A percentile compares a stretch with the other conserved stretches of the same genome.
These are phyloP conservation scores for Phaeodactylum tricornutum DNA, from an alignment of 108 stramenopile genomes.

Conservation along the genomic window DNA sequence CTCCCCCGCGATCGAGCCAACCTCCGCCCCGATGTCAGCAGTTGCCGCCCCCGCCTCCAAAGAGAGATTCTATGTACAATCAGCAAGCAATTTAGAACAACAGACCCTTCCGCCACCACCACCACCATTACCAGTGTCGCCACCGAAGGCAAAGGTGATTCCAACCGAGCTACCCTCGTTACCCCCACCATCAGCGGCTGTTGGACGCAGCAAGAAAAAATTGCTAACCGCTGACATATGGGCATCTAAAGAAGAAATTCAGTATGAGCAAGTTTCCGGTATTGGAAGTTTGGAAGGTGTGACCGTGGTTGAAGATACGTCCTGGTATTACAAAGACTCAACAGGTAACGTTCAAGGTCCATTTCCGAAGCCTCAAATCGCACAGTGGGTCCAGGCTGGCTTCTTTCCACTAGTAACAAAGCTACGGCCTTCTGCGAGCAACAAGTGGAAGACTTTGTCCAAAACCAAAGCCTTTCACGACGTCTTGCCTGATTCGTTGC, in stretches of 20 bases:
- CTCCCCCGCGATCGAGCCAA: conserved; percentile 14
- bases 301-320: conserved; percentile 13
- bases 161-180: conserved; percentile 20
- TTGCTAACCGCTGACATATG: conserved; percentile 59
- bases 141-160: background rate
- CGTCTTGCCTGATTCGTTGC: background rate
- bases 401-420: conserved; percentile 34
- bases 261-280: conserved; percentile 43
- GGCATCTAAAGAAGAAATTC: conserved; percentile 78
- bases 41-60: conserved; percentile 11
- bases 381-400: conserved; percentile 54
- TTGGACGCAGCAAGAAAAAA: conserved; percentile 25
- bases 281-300: conserved; percentile 43
- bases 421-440: background rate
- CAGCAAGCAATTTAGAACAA: conserved; percentile 10
- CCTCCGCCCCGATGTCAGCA: conserved; percentile 4
- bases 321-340: conserved; percentile 61
- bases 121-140: conserved; percentile 2
- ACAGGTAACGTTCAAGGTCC: conserved; percentile 65
- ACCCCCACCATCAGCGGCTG: conserved; percentile 52
- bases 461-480: background rate
- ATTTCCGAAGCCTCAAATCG: conserved; percentile 39
- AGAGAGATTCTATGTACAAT: conserved; percentile 7
- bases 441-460: background rate
- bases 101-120: conserved; percentile 7